A percentile compares a stretch with the other conserved stretches of the same genome.
Conservation (phyloP, 1,139 yeast species). For the Blastobotrys apis region DNA sequence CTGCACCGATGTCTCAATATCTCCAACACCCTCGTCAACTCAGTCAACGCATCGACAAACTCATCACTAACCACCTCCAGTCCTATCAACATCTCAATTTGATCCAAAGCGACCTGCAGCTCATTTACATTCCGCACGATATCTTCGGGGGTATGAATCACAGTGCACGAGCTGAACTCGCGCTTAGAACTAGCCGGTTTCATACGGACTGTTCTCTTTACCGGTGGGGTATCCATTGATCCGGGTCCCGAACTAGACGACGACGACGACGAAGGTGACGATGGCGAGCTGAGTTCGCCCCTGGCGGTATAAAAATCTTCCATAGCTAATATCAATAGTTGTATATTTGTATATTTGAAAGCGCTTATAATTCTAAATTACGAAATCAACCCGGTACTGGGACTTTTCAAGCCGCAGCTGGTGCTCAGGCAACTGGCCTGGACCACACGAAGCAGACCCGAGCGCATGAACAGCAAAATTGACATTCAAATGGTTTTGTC, state of each 20-base stretch:
- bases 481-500: constrained; percentile 30
- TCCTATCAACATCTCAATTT: constrained; percentile 2
- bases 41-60: constrained; percentile 6
- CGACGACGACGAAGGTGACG: no score
- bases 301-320: no score
- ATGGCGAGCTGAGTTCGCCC: no score
- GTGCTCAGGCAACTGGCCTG: constrained; percentile 30
- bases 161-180: constrained; percentile 3
- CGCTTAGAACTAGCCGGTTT: no score
- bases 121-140: not conserved
- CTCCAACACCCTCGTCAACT: constrained; percentile 2
- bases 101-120: constrained; percentile 1
- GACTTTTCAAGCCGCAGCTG: no score
- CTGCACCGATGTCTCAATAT: not conserved
- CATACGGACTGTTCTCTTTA: no score
- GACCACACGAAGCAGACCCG: constrained; percentile 40
- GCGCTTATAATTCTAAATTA: no score
- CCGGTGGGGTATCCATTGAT: no score
- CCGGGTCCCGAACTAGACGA: no score
- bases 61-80: not conserved
- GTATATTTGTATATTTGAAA: no score
- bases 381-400: no score
- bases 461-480: constrained; percentile 38
- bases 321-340: no score
- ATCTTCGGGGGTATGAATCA: constrained; percentile 1